Conservation (phyloP, 345 rosid species). For the Moricandia arvensis region DNA sequence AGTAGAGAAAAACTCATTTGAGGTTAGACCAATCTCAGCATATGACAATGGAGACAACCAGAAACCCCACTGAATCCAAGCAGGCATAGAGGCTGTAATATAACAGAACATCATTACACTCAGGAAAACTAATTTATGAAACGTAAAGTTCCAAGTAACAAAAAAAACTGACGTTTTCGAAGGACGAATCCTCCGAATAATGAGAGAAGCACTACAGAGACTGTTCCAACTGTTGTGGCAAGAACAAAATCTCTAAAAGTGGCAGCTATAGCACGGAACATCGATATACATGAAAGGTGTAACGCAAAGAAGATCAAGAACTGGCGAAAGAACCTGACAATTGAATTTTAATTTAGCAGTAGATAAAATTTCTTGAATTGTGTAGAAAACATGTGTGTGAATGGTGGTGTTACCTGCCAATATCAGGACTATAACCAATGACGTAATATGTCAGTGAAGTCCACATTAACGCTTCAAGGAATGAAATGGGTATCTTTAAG, state of each 20-base stretch:
- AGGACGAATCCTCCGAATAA: constrained; percentile 60
- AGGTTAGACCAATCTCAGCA: constrained; percentile 58
- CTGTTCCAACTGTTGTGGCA: constrained; percentile 46
- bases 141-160: neutral
- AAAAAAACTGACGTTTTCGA: constrained; percentile 41
- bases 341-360: no score
- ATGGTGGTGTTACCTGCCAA: constrained; percentile 35
- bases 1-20: constrained; percentile 62
- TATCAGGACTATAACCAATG: constrained; percentile 53
- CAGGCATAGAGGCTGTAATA: constrained; percentile 45
- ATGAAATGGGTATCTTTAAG: constrained; percentile 46
- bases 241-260: constrained; percentile 47
- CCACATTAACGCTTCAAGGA: constrained; percentile 45
- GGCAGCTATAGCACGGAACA: constrained; percentile 53
- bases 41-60: constrained; percentile 73
- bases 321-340: constrained; percentile 60
- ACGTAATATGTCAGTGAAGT: constrained; percentile 48
- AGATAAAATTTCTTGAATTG: no score
- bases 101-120: constrained; percentile 27
- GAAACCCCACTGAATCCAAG: constrained; percentile 67
- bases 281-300: constrained; percentile 51
- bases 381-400: neutral
- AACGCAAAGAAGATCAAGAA: constrained; percentile 51
- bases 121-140: constrained; percentile 20
- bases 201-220: constrained; percentile 44